Percentiles rank a stretch among this genome's conserved stretches.
phyloP scores from a whole-genome alignment of 306 rosid species.

The Ormosia semicastrata region DNA sequence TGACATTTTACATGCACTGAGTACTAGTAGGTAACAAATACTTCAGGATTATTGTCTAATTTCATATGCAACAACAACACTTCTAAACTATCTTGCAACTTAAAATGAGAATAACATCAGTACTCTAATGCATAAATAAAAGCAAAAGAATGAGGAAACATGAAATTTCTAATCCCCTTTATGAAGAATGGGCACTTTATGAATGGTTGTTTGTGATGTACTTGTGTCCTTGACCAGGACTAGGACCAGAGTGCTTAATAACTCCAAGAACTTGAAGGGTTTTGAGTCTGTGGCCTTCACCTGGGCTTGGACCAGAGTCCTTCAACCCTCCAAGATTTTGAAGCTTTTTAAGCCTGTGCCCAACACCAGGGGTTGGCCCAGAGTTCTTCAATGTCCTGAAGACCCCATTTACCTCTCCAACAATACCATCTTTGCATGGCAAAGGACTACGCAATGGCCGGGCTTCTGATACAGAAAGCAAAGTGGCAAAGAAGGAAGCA shows the following conservation, averaged over 20 bases:
- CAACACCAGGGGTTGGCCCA: slow-evolving; percentile 28
- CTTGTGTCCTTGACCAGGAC: slow-evolving; percentile 45
- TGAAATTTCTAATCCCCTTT: not conserved
- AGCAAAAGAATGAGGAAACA: not conserved
- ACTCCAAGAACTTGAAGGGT: not conserved
- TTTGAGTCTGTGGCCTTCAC: slow-evolving; percentile 34
- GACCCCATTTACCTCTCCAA: slow-evolving; percentile 15
- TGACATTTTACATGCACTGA: not conserved
- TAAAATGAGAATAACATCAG: not conserved
- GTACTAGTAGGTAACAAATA: not conserved
- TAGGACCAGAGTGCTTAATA: slow-evolving; percentile 41
- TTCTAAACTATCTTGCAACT: not conserved
- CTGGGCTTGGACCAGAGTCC: slow-evolving; percentile 48
- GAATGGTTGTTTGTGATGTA: not conserved
- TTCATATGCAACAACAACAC: not conserved
- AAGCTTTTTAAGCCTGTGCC: slow-evolving; percentile 20
- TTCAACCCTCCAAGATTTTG: slow-evolving; percentile 12
- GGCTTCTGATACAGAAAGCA: slow-evolving; percentile 34
- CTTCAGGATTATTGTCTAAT: not conserved
- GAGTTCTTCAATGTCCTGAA: slow-evolving; percentile 22
- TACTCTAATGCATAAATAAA: not conserved
- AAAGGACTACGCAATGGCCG: slow-evolving; percentile 23
- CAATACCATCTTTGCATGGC: not conserved
- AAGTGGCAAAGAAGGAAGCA: slow-evolving; percentile 7
- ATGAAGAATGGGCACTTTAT: not conserved